Evolutionary conservation across 139 green algal genomes (phyloP).

Genomic region (Coelastrella sp.): DNA sequence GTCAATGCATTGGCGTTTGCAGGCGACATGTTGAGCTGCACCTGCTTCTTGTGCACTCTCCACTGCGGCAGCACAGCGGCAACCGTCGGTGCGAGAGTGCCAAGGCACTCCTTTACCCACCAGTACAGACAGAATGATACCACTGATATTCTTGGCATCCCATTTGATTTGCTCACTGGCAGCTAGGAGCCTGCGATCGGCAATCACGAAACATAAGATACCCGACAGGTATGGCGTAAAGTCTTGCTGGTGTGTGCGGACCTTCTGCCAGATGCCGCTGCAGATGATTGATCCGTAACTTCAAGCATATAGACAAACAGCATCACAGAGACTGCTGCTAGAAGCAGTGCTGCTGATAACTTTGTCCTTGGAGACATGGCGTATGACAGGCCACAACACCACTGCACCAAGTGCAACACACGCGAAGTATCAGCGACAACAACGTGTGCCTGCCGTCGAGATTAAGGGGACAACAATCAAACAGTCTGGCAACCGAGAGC

Average conservation of each 20-base stretch:
- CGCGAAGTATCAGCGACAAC: too few relatives aligned
- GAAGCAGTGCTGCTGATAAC: background rate
- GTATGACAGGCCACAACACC: background rate
- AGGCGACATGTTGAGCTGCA: too few relatives aligned
- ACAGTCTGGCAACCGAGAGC: too few relatives aligned
- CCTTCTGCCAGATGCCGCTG: background rate
- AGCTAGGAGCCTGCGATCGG: background rate
- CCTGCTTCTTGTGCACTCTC: too few relatives aligned
- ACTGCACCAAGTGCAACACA: too few relatives aligned
- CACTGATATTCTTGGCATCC: background rate
- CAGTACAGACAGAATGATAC: conserved; percentile 23
- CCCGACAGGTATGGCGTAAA: too few relatives aligned
- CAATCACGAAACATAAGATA: background rate
- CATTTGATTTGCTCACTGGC: background rate
- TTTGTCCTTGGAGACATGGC: background rate
- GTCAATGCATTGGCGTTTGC: too few relatives aligned
- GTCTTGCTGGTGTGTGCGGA: too few relatives aligned
- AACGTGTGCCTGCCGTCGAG: too few relatives aligned
- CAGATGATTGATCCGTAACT: background rate
- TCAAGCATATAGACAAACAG: background rate
- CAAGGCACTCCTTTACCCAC: background rate
- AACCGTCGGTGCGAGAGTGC: background rate
- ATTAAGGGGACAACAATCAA: too few relatives aligned
- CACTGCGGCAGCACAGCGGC: too few relatives aligned
- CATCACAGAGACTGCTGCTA: background rate